Evolutionary conservation across 345 rosid species (phyloP).

Genomic region (Pelargonium nanum): DNA sequence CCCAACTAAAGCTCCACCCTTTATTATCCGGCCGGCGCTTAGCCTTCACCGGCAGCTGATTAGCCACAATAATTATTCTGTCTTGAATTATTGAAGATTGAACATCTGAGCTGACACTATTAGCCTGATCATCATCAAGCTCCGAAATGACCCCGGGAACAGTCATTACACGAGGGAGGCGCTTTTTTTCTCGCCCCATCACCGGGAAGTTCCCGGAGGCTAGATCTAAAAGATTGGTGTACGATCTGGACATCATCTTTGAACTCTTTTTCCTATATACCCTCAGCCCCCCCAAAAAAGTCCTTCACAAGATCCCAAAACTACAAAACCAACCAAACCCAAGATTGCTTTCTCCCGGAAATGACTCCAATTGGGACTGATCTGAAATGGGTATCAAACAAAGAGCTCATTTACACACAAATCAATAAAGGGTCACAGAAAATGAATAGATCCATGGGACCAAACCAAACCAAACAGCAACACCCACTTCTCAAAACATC

Average conservation of each 20-base stretch:
- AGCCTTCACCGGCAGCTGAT: conserved; percentile 66
- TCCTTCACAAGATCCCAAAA: conserved; percentile 21
- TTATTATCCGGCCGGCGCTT: conserved; percentile 67
- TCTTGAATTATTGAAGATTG: conserved; percentile 53
- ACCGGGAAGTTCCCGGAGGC: conserved; percentile 67
- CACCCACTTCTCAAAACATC: background rate
- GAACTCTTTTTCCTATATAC: conserved; percentile 9
- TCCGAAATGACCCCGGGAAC: conserved; percentile 69
- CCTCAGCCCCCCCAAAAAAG: conserved; percentile 12
- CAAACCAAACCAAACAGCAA: background rate
- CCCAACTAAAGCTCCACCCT: conserved; percentile 78
- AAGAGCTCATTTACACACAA: conserved; percentile 9
- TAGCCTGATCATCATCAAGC: conserved; percentile 70
- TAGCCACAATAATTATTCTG: conserved; percentile 57
- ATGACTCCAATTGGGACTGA: conserved; percentile 19
- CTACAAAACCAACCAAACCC: conserved; percentile 13
- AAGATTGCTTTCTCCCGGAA: conserved; percentile 7
- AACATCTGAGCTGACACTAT: conserved; percentile 55
- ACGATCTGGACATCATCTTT: conserved; percentile 60
- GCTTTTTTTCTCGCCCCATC: conserved; percentile 54
- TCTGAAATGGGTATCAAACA: conserved; percentile 30
- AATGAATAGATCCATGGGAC: background rate
- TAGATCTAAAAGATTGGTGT: conserved; percentile 74
- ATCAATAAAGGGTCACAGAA: conserved; percentile 10
- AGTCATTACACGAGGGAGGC: conserved; percentile 61